Percentiles rank a stretch among this genome's conserved stretches.
Evolutionary conservation across 176 grass and related monocot genomes (phyloP).

Genomic region (Aegilops tauschii): DNA sequence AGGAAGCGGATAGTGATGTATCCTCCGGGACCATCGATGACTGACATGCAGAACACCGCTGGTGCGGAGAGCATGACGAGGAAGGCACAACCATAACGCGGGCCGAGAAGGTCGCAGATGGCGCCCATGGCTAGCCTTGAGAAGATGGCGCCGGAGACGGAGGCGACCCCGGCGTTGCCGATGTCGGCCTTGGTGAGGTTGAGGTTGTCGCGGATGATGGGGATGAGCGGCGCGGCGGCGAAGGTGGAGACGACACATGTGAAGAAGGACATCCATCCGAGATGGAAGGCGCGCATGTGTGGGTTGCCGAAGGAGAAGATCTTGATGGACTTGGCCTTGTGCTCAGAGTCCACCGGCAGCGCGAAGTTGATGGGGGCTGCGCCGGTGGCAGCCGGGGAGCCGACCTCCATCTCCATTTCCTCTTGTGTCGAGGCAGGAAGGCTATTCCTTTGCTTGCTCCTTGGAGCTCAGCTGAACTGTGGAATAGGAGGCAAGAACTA

Average conservation of each 20-base stretch:
- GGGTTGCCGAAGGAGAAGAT: conserved; percentile 8
- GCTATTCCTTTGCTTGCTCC: neutral
- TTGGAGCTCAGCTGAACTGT: neutral
- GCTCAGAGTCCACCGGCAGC: conserved; percentile 2
- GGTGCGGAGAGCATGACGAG: conserved; percentile 79
- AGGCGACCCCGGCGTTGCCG: conserved; percentile 88
- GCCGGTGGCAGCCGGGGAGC: accelerated
- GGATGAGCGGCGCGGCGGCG: conserved; percentile 32
- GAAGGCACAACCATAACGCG: conserved; percentile 89
- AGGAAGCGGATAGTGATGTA: conserved; percentile 79
- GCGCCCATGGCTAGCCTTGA: conserved; percentile 86
- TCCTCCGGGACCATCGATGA: conserved; percentile 45
- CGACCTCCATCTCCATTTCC: neutral
- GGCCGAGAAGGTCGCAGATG: conserved; percentile 79
- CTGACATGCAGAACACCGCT: conserved; percentile 73
- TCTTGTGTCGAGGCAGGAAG: neutral
- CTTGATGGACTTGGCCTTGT: conserved; percentile 5
- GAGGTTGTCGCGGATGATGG: conserved; percentile 89
- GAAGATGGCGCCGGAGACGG: conserved; percentile 89
- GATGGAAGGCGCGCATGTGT: neutral
- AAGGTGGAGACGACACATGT: neutral
- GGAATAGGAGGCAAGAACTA: neutral
- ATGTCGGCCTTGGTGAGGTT: conserved; percentile 71
- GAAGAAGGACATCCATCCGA: neutral
- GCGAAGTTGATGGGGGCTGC: neutral